Evolutionary conservation across 305 asterid species (phyloP).

Genomic region (Petunia hybrid): DNA sequence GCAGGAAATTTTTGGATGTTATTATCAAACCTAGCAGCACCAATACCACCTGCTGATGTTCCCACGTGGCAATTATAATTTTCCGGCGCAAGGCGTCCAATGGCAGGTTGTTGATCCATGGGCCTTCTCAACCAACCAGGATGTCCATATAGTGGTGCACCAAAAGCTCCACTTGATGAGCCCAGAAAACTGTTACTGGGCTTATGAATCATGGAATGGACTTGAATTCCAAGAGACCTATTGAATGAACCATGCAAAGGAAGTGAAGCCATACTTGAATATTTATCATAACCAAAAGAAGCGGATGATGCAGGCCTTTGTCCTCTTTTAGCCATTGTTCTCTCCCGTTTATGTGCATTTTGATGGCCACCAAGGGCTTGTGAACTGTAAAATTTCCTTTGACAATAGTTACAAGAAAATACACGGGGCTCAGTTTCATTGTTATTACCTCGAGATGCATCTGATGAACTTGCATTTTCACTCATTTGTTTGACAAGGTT

Average conservation of each 20-base stretch:
- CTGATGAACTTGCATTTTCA: conserved; percentile 2
- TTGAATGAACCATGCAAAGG: conserved; percentile 70
- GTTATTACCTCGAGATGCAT: background rate
- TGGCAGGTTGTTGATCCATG: conserved; percentile 57
- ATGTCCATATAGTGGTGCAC: conserved; percentile 41
- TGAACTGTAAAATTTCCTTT: conserved; percentile 80
- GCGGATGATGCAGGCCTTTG: conserved; percentile 22
- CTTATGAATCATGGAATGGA: conserved; percentile 74
- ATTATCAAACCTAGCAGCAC: conserved; percentile 56
- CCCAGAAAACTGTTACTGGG: conserved; percentile 36
- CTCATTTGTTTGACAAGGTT: too few species aligned
- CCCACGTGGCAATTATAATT: conserved; percentile 32
- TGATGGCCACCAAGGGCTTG: conserved; percentile 96
- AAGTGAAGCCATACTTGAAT: conserved; percentile 61
- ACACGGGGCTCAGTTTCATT: conserved; percentile 51
- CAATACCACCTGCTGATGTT: conserved; percentile 43
- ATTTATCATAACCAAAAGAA: conserved; percentile 37
- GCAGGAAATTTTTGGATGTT: conserved; percentile 47
- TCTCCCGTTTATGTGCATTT: conserved; percentile 84
- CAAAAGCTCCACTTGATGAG: conserved; percentile 26
- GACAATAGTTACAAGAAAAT: conserved; percentile 86
- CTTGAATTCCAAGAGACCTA: conserved; percentile 71
- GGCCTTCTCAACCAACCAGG: conserved; percentile 56
- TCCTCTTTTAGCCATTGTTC: conserved; percentile 69
- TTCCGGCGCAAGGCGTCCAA: conserved; percentile 57